A percentile compares a stretch with the other conserved stretches of the same genome.
phyloP scores from a whole-genome alignment of 2,329 filamentous ascomycete species.

The Botrytis paeoniae region DNA sequence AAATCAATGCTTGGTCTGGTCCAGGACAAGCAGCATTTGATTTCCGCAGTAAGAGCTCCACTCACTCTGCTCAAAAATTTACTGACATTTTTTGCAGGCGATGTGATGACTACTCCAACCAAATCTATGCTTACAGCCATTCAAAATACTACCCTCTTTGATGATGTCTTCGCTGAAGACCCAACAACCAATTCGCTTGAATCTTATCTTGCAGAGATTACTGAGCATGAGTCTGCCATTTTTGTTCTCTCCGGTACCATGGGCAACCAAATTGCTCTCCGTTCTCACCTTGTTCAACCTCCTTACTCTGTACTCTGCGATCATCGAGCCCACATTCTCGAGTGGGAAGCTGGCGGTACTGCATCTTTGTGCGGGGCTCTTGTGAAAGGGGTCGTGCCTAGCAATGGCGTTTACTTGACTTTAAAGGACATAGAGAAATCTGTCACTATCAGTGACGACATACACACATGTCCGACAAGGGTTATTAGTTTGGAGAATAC shows the following conservation, averaged over 20 bases:
- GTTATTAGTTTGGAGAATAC: slow-evolving; percentile 87
- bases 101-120: slow-evolving; percentile 74
- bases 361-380: slow-evolving; percentile 68
- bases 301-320: slow-evolving; percentile 81
- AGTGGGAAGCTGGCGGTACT: slow-evolving; percentile 64
- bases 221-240: slow-evolving; percentile 72
- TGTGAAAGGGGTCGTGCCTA: slow-evolving; percentile 62
- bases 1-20: slow-evolving; percentile 34
- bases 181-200: slow-evolving; percentile 75
- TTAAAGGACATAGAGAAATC: slow-evolving; percentile 64
- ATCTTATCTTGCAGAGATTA: slow-evolving; percentile 66
- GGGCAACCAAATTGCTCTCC: slow-evolving; percentile 85
- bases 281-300: slow-evolving; percentile 73
- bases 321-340: slow-evolving; percentile 71
- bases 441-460: slow-evolving; percentile 62
- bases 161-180: slow-evolving; percentile 84
- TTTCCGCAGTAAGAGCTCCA: slow-evolving; percentile 35
- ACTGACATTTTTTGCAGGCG: slow-evolving; percentile 44
- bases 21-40: slow-evolving; percentile 38
- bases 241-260: slow-evolving; percentile 89
- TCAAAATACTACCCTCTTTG: slow-evolving; percentile 67
- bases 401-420: slow-evolving; percentile 63
- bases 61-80: neutral
- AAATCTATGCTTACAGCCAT: slow-evolving; percentile 79
- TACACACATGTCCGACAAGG: slow-evolving; percentile 76